These are phyloP conservation scores for Dendrobium catenatum DNA, from an alignment of 106 monocot species.

Conservation along the genomic window DNA sequence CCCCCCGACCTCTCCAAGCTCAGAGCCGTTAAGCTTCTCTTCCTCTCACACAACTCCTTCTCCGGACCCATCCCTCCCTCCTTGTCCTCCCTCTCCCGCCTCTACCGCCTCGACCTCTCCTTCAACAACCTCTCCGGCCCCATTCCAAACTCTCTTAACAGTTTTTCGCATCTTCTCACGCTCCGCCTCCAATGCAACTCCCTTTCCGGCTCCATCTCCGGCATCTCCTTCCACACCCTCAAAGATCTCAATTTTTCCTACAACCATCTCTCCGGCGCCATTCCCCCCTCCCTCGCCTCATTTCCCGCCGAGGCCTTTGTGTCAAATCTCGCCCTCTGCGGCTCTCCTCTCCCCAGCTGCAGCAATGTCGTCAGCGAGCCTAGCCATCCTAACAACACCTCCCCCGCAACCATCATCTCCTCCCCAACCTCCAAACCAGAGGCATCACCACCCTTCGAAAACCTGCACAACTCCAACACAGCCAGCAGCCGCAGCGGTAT, in stretches of 20 bases:
- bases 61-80: constrained; percentile 45
- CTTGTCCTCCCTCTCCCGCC: constrained; percentile 38
- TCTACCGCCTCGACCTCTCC: constrained; percentile 66
- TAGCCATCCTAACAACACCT: constrained; percentile 9
- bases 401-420: constrained; percentile 31
- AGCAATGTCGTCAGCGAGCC: constrained; percentile 29
- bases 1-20: constrained; percentile 23
- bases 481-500: constrained; percentile 16
- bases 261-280: constrained; percentile 48
- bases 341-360: constrained; percentile 41
- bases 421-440: constrained; percentile 49
- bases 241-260: constrained; percentile 65
- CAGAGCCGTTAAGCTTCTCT: constrained; percentile 23
- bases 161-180: constrained; percentile 47
- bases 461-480: neutral
- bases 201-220: constrained; percentile 53
- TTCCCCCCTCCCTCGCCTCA: constrained; percentile 37
- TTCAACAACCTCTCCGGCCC: constrained; percentile 61
- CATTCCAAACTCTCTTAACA: constrained; percentile 29
- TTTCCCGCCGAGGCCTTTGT: constrained; percentile 50
- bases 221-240: constrained; percentile 38
- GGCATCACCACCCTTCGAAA: constrained; percentile 1
- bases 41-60: constrained; percentile 54
- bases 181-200: constrained; percentile 64
- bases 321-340: constrained; percentile 56